Conservation (phyloP, 2,329 filamentous ascomycete genomes). For the Cercospora zeina region DNA sequence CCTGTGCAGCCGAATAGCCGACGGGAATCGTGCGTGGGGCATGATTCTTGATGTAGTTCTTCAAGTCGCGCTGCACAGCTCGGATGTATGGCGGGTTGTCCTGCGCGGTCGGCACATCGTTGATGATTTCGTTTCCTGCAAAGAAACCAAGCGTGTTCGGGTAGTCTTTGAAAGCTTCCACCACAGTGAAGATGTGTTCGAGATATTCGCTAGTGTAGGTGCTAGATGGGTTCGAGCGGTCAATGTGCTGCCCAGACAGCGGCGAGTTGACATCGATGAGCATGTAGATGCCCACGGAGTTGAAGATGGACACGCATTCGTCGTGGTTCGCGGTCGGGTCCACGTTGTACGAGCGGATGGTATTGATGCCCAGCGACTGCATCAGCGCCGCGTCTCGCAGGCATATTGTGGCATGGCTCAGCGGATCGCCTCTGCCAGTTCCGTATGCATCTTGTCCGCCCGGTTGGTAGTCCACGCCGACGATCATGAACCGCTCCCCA, state of each 20-base stretch:
- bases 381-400: conserved; percentile 64
- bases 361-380: conserved; percentile 64
- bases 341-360: conserved; percentile 65
- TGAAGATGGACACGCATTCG: conserved; percentile 64
- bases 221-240: conserved; percentile 56
- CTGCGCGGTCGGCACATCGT: conserved; percentile 55
- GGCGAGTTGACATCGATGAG: conserved; percentile 66
- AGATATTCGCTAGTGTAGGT: conserved; percentile 60
- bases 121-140: conserved; percentile 68
- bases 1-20: conserved; percentile 72
- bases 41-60: conserved; percentile 65
- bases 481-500: conserved; percentile 60
- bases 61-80: conserved; percentile 66
- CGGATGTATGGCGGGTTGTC: conserved; percentile 59
- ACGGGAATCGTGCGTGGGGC: conserved; percentile 61
- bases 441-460: conserved; percentile 62
- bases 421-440: conserved; percentile 54
- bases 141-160: conserved; percentile 68
- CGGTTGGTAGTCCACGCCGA: conserved; percentile 61
- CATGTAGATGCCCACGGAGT: conserved; percentile 66
- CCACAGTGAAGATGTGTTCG: conserved; percentile 60
- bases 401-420: conserved; percentile 59
- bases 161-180: conserved; percentile 67
- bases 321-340: conserved; percentile 61
- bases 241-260: conserved; percentile 56